Evolutionary conservation across 495 filamentous ascomycete species (phyloP).

Genomic region (Aspergillus ostianus): DNA sequence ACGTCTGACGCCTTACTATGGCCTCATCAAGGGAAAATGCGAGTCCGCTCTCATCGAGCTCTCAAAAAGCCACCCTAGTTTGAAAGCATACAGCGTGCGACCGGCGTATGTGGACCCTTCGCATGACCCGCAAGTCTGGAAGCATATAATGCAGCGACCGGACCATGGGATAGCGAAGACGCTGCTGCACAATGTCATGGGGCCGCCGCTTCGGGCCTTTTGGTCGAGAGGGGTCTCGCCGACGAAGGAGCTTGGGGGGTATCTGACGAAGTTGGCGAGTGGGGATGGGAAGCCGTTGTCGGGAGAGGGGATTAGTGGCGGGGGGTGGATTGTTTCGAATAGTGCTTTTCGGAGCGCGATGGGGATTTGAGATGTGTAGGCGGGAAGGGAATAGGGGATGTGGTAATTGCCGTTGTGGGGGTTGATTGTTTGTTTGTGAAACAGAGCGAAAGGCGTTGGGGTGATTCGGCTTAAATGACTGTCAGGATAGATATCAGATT

Average conservation of each 20-base stretch:
- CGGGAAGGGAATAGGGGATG: not conserved
- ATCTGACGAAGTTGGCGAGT: conserved; percentile 58
- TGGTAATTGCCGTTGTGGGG: too few relatives aligned
- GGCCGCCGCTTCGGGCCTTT: conserved; percentile 12
- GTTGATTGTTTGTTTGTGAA: not conserved
- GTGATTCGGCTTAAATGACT: not conserved
- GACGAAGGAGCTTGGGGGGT: conserved; percentile 38
- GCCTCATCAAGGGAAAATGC: conserved; percentile 59
- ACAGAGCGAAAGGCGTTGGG: not conserved
- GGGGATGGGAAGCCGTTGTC: conserved; percentile 39
- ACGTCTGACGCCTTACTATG: conserved; percentile 54
- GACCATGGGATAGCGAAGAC: conserved; percentile 8
- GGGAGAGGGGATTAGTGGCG: conserved; percentile 43
- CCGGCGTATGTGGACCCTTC: conserved; percentile 52
- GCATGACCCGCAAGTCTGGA: conserved; percentile 47
- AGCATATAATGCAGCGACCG: conserved; percentile 34
- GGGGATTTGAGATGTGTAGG: conserved; percentile 7
- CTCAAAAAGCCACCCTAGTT: conserved; percentile 40
- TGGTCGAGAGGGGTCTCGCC: conserved; percentile 23
- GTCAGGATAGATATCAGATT: too few relatives aligned
- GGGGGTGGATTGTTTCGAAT: conserved; percentile 50
- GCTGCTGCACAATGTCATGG: conserved; percentile 9
- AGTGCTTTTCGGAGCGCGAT: conserved; percentile 34
- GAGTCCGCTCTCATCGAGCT: conserved; percentile 53
- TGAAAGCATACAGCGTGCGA: conserved; percentile 51